Base-by-base conservation (phyloP, 1,284 basidiomycete genomes). In the Boletus smithii region DNA sequence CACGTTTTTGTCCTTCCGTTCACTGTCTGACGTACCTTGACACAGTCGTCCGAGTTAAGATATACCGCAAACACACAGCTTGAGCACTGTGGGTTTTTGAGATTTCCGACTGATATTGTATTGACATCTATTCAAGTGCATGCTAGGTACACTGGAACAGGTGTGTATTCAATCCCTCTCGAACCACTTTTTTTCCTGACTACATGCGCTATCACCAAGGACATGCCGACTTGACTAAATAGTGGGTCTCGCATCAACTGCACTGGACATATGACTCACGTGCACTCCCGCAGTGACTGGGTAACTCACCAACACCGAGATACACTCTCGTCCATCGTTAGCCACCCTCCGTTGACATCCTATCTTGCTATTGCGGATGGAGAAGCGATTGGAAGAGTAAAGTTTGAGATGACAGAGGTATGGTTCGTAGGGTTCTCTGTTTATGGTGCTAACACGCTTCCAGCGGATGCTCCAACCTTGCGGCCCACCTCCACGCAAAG, bases 391-490 rank as follows among this genome's bases (percentile, higher is more conserved):
- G 95, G 91, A 3, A 76, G 95, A 44, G 77, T 88, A n/a, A 91
- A 83, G 63, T 98, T 97, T 66, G 95, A 99, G 71, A 86, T 95
- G 80, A 85, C 88, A 3, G 94, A 98, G 85, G 95, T 95, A 57
- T 67, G 34, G 16, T 30, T n/a, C 43, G 39, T 11, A 2, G 5
- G 2, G 1, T 26, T 26, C 29, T 42, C 5, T 24, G 16, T 44
- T 22, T 6, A 18, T 40, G 14, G 40, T 29, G 49, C 49, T 55
- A 17, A 54, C 34, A 17, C 8, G 23, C 7, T 36, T 40, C 17
- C 61, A 97, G 94, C 83, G 88, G 53, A 97, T 98, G 95, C 75
- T 99, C 34, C 95, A 98, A 66, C 95, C 95, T n/a, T 98, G 93
- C 62, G 95, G 95, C 0, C 92, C 92, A 33, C 95, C 95, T 18